Conservation (phyloP, 768 basidiomycete species). For the Phallus indusiatus region DNA sequence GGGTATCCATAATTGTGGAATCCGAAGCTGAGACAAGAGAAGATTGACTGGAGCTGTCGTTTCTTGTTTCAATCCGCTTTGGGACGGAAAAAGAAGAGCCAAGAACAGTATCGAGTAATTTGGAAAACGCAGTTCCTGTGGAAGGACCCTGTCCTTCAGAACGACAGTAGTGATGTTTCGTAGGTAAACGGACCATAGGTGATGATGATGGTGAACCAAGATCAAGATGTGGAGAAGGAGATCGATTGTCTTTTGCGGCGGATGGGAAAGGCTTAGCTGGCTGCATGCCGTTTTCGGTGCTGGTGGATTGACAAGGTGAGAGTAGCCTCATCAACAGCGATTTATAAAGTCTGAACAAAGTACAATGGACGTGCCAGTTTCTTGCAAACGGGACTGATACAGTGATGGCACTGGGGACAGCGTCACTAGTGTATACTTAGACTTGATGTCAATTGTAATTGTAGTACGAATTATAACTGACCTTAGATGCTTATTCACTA, state of each 20-base stretch:
- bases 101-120: slow-evolving; percentile 25
- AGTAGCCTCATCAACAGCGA: not conserved
- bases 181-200: slow-evolving; percentile 2
- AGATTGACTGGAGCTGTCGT: slow-evolving; percentile 28
- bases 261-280: not conserved
- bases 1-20: slow-evolving; percentile 34
- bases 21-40: slow-evolving; percentile 38
- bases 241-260: not conserved
- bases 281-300: not conserved
- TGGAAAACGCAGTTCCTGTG: slow-evolving; percentile 11
- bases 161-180: not conserved
- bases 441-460: too few relatives aligned
- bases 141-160: slow-evolving; percentile 1
- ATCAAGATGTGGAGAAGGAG: not conserved
- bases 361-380: not conserved
- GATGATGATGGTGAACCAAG: not conserved
- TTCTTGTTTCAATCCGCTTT: slow-evolving; percentile 20
- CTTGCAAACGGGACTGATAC: not conserved
- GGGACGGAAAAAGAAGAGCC: slow-evolving; percentile 24
- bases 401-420: not conserved
- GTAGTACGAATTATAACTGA: too few relatives aligned
- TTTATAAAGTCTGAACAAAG: not conserved
- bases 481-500: too few relatives aligned
- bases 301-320: not conserved
- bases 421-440: not conserved